Evolutionary conservation across 2,329 filamentous ascomycete species (phyloP).

Genomic region (Fusarium humuli): DNA sequence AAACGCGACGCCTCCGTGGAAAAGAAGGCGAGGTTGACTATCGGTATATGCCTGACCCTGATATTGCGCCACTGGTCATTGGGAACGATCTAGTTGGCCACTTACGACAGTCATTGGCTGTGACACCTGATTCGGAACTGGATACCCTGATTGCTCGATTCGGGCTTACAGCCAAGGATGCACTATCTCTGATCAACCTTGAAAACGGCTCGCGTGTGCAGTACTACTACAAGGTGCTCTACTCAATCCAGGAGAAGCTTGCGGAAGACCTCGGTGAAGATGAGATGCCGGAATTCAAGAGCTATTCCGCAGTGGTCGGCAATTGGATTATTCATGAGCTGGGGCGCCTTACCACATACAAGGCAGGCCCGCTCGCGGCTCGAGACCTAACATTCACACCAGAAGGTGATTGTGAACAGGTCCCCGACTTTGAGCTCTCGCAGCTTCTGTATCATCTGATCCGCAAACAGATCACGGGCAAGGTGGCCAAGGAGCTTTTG

Average conservation of each 20-base stretch:
- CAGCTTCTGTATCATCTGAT: constrained; percentile 64
- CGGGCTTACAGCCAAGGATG: constrained; percentile 82
- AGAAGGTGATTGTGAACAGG: constrained; percentile 60
- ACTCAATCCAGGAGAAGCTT: constrained; percentile 54
- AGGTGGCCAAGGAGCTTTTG: constrained; percentile 69
- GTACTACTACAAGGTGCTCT: constrained; percentile 79
- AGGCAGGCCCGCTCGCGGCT: constrained; percentile 50
- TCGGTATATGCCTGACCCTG: constrained; percentile 97
- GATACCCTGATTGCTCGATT: constrained; percentile 71
- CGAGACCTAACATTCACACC: constrained; percentile 55
- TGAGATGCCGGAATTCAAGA: constrained; percentile 47
- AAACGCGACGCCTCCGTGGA: constrained; percentile 83
- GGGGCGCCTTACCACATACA: constrained; percentile 72
- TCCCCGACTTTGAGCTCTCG: constrained; percentile 61
- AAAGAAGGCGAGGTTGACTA: constrained; percentile 99
- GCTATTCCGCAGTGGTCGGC: constrained; percentile 61
- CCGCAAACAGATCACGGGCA: constrained; percentile 63
- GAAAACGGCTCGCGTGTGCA: constrained; percentile 84
- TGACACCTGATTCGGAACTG: constrained; percentile 77
- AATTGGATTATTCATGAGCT: constrained; percentile 83
- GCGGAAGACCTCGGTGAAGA: constrained; percentile 34
- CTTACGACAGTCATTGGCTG: constrained; percentile 72
- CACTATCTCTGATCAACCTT: constrained; percentile 79
- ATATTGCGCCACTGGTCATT: constrained; percentile 84
- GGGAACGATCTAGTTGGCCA: constrained; percentile 74